phyloP scores from a whole-genome alignment of 192 early-diverging fungal genomes.

The Linnemannia elongata region DNA sequence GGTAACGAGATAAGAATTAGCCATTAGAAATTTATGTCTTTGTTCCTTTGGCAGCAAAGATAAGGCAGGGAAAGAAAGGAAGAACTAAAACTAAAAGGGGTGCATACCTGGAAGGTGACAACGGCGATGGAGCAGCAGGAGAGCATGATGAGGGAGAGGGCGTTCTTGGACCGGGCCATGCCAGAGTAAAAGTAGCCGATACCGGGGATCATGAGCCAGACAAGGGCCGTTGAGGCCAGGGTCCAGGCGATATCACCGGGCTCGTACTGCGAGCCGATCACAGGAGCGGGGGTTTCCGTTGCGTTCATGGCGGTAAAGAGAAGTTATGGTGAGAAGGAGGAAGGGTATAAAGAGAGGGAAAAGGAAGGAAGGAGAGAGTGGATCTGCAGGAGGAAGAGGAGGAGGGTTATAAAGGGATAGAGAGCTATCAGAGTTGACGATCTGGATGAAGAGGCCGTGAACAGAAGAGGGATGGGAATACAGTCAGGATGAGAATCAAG shows the following conservation, averaged over 20 bases:
- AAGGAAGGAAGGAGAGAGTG: not conserved
- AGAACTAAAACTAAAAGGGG: no score
- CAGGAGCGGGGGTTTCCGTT: not conserved
- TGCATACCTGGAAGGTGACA: conserved; percentile 80
- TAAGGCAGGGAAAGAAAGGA: not conserved
- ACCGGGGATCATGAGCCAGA: conserved; percentile 96
- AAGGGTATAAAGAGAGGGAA: not conserved
- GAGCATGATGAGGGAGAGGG: conserved; percentile 91
- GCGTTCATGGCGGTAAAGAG: conserved; percentile 13
- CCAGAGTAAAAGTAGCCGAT: conserved; percentile 98
- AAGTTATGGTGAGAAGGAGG: not conserved
- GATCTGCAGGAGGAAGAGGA: not conserved
- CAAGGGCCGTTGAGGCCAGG: conserved; percentile 77
- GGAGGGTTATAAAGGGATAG: not conserved
- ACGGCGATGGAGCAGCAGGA: conserved; percentile 85
- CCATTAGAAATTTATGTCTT: not conserved
- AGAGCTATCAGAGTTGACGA: conserved; percentile 9
- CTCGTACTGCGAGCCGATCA: conserved; percentile 34
- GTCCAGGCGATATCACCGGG: conserved; percentile 78
- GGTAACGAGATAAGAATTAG: not conserved
- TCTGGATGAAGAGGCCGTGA: not conserved
- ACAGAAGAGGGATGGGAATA: not conserved
- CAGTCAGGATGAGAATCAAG: not conserved
- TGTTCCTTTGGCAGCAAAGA: not conserved
- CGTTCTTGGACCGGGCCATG: conserved; percentile 93